Evolutionary conservation across 768 basidiomycete species (phyloP), one percentile per base, ranked within the genome.

Genomic region (Chiua virens): DNA sequence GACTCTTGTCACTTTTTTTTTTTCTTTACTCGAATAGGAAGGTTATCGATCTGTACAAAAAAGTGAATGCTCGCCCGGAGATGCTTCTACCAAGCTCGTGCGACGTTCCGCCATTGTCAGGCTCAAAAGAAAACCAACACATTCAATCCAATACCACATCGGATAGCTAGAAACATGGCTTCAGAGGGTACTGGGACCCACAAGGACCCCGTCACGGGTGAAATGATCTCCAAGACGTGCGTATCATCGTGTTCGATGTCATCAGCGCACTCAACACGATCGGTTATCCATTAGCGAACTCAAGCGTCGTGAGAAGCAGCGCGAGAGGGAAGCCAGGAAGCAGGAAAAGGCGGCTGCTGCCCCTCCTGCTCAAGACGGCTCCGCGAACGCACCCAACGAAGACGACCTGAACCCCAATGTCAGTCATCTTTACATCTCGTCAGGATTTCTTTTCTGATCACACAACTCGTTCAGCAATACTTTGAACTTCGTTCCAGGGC

Each of bases 151-250:
- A 49, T 47, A 60, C 49, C 54, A 49, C 47, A 35, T 8, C 15
- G 52, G 2, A 15, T 1, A 3, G 8, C 49, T 39, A 56, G 61
- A 61, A 69, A 30, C 3, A 79, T 79, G 77, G 69, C 74, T 2
- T 43, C 73, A 35, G 75, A 76, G 34, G 49, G 55, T 17, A 51
- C 66, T 7, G 70, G 30, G 43, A 55, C 57, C 15, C 81, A 79
- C 66, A 85, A 83, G 78, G 90, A 93, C 69, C 88, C 88, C 37
- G 81, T 93, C 56, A 97, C 96, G 1, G 95, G 94, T 32, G 95
- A 98, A 72, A 80, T 97, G 86, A 85, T 99, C 64, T 97, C 93
- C 74, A 99, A 99, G 83, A 80, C 81, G 96, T 96, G 47, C 52
- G 86, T 79, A 18, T 38, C 30, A 18, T 43, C 45, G 25, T 52